Evolutionary conservation across 257 asterid genomes (phyloP).

Genomic region (Lycium barbarum): DNA sequence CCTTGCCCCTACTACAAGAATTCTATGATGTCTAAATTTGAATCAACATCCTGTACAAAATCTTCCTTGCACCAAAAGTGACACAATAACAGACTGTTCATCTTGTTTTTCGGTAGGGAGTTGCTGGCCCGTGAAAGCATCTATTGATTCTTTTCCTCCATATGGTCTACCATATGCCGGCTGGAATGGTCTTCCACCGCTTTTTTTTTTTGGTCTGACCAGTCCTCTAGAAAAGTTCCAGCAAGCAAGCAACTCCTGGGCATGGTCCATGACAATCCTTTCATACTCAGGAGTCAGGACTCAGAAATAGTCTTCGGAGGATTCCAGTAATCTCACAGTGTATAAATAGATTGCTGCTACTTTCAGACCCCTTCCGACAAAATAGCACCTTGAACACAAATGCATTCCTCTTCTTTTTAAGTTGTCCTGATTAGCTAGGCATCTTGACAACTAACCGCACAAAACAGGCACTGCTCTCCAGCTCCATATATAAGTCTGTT

Average conservation of each 20-base stretch:
- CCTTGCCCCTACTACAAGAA: not conserved
- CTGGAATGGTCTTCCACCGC: not conserved
- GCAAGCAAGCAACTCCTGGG: not conserved
- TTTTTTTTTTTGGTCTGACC: not conserved
- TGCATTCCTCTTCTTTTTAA: not conserved
- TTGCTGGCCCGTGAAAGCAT: too few relatives aligned
- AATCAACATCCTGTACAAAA: not conserved
- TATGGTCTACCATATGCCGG: too few relatives aligned
- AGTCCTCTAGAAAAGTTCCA: not conserved
- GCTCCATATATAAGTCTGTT: too few relatives aligned
- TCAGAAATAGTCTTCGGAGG: not conserved
- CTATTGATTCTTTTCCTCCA: too few relatives aligned
- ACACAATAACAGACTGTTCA: too few relatives aligned
- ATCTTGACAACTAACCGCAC: not conserved
- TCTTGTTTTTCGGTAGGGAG: too few relatives aligned
- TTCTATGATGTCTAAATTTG: not conserved
- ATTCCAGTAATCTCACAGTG: not conserved
- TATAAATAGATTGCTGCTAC: not conserved
- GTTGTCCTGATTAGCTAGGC: not conserved
- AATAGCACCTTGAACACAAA: not conserved
- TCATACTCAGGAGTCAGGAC: too few relatives aligned
- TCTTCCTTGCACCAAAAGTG: not conserved
- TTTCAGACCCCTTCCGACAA: not conserved
- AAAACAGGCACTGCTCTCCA: too few relatives aligned
- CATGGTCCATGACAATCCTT: not conserved